Base-by-base conservation (phyloP, 768 basidiomycete genomes). In the Cystobasidium ongulense region DNA sequence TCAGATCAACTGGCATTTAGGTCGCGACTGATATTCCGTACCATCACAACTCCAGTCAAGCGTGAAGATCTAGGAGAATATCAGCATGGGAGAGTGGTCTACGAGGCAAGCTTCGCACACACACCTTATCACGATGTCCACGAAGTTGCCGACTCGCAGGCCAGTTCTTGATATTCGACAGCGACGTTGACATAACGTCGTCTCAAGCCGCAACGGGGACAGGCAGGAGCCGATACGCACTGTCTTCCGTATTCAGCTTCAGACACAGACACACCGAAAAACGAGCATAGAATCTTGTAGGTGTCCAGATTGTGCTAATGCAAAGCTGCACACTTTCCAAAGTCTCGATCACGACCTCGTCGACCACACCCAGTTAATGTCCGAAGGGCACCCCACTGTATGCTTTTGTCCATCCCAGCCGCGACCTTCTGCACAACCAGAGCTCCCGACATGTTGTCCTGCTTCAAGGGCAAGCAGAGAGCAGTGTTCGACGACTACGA, bases 31-130 rank as follows among this genome's bases (percentile, higher is more conserved):
- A 13, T 15, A 31, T n/a, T 5, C 8, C 68, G 15, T 25, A 71
- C 68, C 68, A 59, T 71, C 68, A 35, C 68, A 71, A 36, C 68
- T 71, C 68, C 68, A 71, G 54, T 71, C 68, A 36, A 71, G 68
- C 4, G 68, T 31, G 54, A 71, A 71, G 7, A 71, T 43, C 68
- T 71, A 35, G 17, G 4, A 38, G 17, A 31, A 29, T 1, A 21
- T 25, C 29, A 23, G 46, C 27, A n/a, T 64, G 8, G 46, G 31
- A 31, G 11, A 29, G 21, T 21, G 8, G 4, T 53, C 3, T 29
- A 4, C n/a, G 31, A 29, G 8, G 2, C 25, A n/a, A 7, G 52
- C 23, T 67, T n/a, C 41, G 65, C 46, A 36, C 25, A 15, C 13
- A 11, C 54, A 71, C 68, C 68, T 71, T 71, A 18, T 71, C 68